phyloP scores from a whole-genome alignment of 2,329 filamentous ascomycete genomes.

The Emericellopsis atlantica region DNA sequence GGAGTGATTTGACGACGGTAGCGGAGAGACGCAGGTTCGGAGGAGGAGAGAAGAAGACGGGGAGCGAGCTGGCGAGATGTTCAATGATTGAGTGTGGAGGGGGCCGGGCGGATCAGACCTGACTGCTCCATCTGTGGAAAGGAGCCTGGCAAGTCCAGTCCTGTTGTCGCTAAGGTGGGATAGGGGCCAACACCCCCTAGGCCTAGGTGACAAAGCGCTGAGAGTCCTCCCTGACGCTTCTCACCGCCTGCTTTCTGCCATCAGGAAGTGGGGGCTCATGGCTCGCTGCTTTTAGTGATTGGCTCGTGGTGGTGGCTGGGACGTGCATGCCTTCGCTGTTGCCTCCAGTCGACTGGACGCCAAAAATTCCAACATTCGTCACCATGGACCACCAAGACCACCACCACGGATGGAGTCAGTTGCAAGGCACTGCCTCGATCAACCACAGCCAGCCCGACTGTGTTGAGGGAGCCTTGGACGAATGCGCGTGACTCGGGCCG shows the following conservation, averaged over 20 bases:
- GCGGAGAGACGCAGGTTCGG: not conserved
- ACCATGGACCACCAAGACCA: not conserved
- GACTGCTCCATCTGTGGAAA: too few relatives aligned
- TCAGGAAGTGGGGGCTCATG: slow-evolving; percentile 6
- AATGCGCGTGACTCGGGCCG: too few relatives aligned
- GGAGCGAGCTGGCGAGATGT: slow-evolving; percentile 13
- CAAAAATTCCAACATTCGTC: not conserved
- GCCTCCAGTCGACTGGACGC: not conserved
- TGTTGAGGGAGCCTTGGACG: too few relatives aligned
- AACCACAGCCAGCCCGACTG: too few relatives aligned
- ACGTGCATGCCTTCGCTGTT: not conserved
- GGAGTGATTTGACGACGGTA: not conserved
- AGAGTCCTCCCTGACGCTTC: too few relatives aligned
- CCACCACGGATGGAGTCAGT: too few relatives aligned
- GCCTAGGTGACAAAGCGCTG: too few relatives aligned
- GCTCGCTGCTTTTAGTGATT: slow-evolving; percentile 22
- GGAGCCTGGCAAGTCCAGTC: too few relatives aligned
- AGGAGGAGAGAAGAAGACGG: slow-evolving; percentile 14
- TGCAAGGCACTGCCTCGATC: too few relatives aligned
- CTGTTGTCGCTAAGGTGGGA: too few relatives aligned
- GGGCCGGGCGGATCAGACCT: slow-evolving; percentile 13
- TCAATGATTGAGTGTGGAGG: slow-evolving; percentile 8
- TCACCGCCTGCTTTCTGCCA: too few relatives aligned
- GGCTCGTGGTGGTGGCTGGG: slow-evolving; percentile 19
- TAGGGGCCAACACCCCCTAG: too few relatives aligned